Base-by-base conservation (phyloP, 2,329 filamentous ascomycete species). In the Fonsecaea pugnacius region DNA sequence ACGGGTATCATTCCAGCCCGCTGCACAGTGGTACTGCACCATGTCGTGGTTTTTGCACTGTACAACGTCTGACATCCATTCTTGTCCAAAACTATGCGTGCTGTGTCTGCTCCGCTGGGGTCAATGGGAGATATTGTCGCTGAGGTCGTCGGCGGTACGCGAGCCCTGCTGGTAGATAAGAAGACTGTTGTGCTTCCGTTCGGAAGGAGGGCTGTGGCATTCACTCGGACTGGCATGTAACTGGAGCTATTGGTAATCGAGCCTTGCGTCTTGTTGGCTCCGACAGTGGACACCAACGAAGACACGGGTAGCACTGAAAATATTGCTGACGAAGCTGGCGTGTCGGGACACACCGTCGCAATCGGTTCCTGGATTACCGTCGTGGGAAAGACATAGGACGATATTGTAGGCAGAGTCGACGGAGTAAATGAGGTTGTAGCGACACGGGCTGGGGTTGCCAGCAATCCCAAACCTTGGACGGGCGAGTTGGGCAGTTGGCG, bases 61-160 rank as follows among this genome's bases (percentile, higher is more conserved):
- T 67, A 70, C 12, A 72, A 56, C 2, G 69, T 72, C 51, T 69
- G 67, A 51, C 70, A 72, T 33, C 69, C 68, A 46, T 69, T 43
- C 21, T 53, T 40, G 51, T 66, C 69, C 33, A 67, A 18, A 1
- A 68, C 60, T 33, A 68, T 64, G 9, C 63, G 51, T 8, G 66
- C 67, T 12, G 55, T 58, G 16, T 58, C 62, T 43, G 21, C 36
- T 14, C 51, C 21, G 9, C 33, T 4, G 16, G 14, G 27, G 27
- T 57, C 33, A 40, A 27, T 46, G n/a, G 24, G 12, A 32, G 40
- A n/a, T 27, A 18, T 16, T 9, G 40, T 32, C 1, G 16, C 18
- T 16, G 30, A 2, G 2, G 35, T 27, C 33, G 59, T 57, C 57
- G 36, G 53, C 30, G 35, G 40, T 12, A 54, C 30, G 3, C 40